Evolutionary conservation across 2,329 filamentous ascomycete genomes (phyloP).

Genomic region (Parastagonospora nodorum): DNA sequence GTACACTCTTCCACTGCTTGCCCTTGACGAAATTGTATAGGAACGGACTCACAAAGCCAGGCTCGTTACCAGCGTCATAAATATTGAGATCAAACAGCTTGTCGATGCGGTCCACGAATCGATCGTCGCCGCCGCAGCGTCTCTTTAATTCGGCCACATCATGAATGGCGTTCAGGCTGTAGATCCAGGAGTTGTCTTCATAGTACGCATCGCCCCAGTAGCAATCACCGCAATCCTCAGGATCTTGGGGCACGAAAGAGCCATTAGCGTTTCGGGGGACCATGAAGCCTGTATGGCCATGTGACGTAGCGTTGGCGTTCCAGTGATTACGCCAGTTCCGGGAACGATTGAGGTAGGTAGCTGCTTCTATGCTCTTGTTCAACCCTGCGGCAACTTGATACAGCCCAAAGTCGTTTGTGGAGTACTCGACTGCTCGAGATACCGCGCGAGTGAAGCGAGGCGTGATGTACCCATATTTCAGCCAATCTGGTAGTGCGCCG

Average conservation of each 20-base stretch:
- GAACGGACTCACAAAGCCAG: slow-evolving; percentile 69
- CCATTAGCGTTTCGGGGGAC: slow-evolving; percentile 62
- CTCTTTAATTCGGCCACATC: slow-evolving; percentile 63
- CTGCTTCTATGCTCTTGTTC: slow-evolving; percentile 55
- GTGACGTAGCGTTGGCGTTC: slow-evolving; percentile 62
- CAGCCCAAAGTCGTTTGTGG: slow-evolving; percentile 70
- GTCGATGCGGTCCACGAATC: slow-evolving; percentile 64
- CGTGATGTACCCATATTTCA: slow-evolving; percentile 68
- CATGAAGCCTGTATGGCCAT: slow-evolving; percentile 69
- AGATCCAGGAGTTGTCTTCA: slow-evolving; percentile 67
- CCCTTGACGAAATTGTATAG: slow-evolving; percentile 68
- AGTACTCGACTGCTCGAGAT: slow-evolving; percentile 69
- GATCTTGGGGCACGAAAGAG: slow-evolving; percentile 55
- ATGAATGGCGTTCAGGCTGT: slow-evolving; percentile 72
- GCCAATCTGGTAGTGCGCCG: slow-evolving; percentile 60
- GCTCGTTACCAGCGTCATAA: slow-evolving; percentile 72
- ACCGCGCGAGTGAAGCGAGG: slow-evolving; percentile 65
- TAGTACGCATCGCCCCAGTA: slow-evolving; percentile 69
- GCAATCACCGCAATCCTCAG: slow-evolving; percentile 64
- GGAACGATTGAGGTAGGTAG: slow-evolving; percentile 66
- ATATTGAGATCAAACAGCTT: slow-evolving; percentile 63
- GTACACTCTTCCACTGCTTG: slow-evolving; percentile 65
- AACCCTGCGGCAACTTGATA: slow-evolving; percentile 68
- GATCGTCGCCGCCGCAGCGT: slow-evolving; percentile 59
- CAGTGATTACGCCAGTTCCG: slow-evolving; percentile 75